Evolutionary conservation across 208 protist species (phyloP).

Genomic region (Trypanosoma mega): DNA sequence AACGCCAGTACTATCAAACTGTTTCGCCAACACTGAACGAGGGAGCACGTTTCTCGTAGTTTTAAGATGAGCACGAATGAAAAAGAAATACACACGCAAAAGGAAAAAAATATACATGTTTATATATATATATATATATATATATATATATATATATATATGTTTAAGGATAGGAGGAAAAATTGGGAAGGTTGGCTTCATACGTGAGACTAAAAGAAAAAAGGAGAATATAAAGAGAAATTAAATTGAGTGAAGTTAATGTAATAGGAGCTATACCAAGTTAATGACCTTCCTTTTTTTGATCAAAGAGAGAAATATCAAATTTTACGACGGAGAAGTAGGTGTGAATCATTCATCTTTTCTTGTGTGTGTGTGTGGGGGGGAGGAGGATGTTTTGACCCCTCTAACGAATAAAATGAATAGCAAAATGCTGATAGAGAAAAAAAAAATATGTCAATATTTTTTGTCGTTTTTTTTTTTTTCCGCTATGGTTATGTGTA

Average conservation of each 20-base stretch:
- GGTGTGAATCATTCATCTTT: too few relatives aligned
- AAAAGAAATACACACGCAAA: background rate
- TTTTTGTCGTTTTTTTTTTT: conserved; percentile 11
- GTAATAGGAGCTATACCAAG: background rate
- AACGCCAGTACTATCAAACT: conserved; percentile 74
- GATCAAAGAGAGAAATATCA: too few relatives aligned
- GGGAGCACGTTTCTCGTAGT: conserved; percentile 48
- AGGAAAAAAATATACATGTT: background rate
- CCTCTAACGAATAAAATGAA: too few relatives aligned
- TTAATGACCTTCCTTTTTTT: background rate
- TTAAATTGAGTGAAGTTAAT: background rate
- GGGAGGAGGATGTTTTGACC: too few relatives aligned
- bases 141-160: conserved; percentile 7
- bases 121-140: conserved; percentile 10
- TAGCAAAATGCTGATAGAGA: too few relatives aligned
- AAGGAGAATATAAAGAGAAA: too few relatives aligned
- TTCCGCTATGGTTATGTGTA: too few relatives aligned
- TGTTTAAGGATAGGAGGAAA: background rate
- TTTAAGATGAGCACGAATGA: conserved; percentile 3
- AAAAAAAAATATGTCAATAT: too few relatives aligned
- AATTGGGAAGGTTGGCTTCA: too few relatives aligned
- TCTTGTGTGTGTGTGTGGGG: too few relatives aligned
- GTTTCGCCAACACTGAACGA: conserved; percentile 59
- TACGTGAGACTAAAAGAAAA: too few relatives aligned
- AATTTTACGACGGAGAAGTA: too few relatives aligned